These are phyloP conservation scores for Didymosphaeria variabile DNA, from an alignment of 2,329 filamentous ascomycete species.

Conservation along the genomic window DNA sequence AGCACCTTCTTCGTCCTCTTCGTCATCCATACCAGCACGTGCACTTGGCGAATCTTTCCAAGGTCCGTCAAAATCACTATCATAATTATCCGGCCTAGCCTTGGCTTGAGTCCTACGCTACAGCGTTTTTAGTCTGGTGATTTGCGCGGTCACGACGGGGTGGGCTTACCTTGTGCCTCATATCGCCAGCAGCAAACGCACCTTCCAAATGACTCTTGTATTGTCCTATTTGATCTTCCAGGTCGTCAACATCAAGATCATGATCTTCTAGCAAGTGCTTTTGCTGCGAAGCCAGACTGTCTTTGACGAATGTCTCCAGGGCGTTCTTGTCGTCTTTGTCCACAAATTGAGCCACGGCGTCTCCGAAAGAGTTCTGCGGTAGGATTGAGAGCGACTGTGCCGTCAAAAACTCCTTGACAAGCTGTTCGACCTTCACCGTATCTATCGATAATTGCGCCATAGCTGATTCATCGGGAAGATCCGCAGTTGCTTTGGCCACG, in stretches of 20 bases:
- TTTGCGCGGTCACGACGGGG: constrained; percentile 16
- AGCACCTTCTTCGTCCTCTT: constrained; percentile 54
- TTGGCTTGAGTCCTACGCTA: constrained; percentile 69
- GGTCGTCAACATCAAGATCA: constrained; percentile 72
- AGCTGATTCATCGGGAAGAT: constrained; percentile 71
- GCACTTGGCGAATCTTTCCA: constrained; percentile 85
- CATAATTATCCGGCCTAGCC: constrained; percentile 82
- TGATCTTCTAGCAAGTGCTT: constrained; percentile 61
- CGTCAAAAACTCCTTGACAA: constrained; percentile 86
- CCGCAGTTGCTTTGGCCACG: constrained; percentile 55
- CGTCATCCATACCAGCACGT: constrained; percentile 62
- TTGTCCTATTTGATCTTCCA: constrained; percentile 77
- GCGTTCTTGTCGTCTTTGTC: constrained; percentile 95
- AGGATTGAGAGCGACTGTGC: constrained; percentile 92
- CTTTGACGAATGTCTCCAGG: constrained; percentile 66
- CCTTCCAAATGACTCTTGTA: constrained; percentile 76
- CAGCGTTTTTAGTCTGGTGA: constrained; percentile 26
- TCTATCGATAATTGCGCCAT: constrained; percentile 72
- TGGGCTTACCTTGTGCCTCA: constrained; percentile 57
- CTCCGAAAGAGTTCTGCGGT: constrained; percentile 89
- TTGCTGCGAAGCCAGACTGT: constrained; percentile 54
- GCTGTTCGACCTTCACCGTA: constrained; percentile 83
- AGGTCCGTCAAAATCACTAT: constrained; percentile 85
- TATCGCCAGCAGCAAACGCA: constrained; percentile 71
- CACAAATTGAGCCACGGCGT: constrained; percentile 92